phyloP scores from a whole-genome alignment of 129 eudicot species.

The Silybum marianum region DNA sequence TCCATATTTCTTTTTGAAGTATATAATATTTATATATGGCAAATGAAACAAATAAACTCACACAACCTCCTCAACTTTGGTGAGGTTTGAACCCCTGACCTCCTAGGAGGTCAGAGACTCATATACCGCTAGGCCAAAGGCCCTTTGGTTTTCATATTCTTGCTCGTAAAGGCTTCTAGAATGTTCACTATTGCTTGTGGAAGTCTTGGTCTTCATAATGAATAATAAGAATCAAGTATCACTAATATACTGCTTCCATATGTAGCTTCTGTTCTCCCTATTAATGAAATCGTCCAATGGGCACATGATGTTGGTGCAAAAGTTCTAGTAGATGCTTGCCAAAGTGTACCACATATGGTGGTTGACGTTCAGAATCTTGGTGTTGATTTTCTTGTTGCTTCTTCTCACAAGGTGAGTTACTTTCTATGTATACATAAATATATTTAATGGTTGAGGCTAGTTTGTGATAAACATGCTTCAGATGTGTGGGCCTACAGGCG shows the following conservation, averaged over 20 bases:
- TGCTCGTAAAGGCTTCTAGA: background rate
- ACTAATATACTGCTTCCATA: conserved; percentile 5
- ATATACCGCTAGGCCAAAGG: too few relatives aligned
- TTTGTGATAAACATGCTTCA: conserved; percentile 72
- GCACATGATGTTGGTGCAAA: conserved; percentile 96
- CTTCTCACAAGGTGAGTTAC: conserved; percentile 87
- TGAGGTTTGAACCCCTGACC: too few relatives aligned
- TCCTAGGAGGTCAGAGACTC: too few relatives aligned
- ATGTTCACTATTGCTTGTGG: background rate
- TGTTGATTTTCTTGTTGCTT: conserved; percentile 97
- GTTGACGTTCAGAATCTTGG: conserved; percentile 87
- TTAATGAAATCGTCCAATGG: conserved; percentile 69
- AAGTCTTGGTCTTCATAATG: background rate
- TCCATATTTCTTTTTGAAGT: too few relatives aligned
- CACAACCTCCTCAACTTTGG: too few relatives aligned
- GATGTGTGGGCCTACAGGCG: conserved; percentile 99
- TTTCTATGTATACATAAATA: conserved; percentile 3
- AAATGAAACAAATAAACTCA: too few relatives aligned
- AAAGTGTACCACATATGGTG: conserved; percentile 98
- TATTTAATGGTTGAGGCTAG: background rate
- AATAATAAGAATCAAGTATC: background rate
- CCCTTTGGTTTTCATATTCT: too few relatives aligned
- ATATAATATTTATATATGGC: too few relatives aligned
- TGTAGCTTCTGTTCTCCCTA: conserved; percentile 87
- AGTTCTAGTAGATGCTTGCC: conserved; percentile 96